A percentile compares a stretch with the other conserved stretches of the same genome.
These are phyloP conservation scores for Penicillium canariense DNA, from an alignment of 495 filamentous ascomycete species.

Conservation along the genomic window DNA sequence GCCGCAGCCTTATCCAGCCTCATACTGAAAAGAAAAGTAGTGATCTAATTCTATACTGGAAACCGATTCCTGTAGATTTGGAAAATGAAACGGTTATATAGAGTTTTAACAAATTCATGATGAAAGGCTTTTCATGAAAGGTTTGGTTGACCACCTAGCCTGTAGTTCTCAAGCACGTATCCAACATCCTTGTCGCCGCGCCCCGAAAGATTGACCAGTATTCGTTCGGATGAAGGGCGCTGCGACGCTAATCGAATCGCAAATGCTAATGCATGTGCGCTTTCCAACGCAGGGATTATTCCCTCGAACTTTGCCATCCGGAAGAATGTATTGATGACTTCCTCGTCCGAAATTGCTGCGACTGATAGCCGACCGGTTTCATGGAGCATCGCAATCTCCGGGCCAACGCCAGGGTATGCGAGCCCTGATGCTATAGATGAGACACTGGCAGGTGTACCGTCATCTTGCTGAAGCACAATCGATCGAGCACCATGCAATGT, in stretches of 20 bases:
- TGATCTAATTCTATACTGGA: too few species aligned
- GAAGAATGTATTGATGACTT: background rate
- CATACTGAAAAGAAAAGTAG: too few species aligned
- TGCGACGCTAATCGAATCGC: background rate
- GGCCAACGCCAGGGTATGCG: conserved; percentile 93
- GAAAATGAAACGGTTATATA: too few species aligned
- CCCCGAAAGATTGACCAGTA: conserved; percentile 34
- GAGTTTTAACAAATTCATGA: too few species aligned
- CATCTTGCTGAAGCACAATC: conserved; percentile 10
- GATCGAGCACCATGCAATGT: conserved; percentile 11
- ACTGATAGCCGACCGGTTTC: conserved; percentile 61
- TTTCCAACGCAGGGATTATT: conserved; percentile 83
- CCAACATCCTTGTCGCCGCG: conserved; percentile 31
- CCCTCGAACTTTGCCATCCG: conserved; percentile 65
- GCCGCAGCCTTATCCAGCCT: too few species aligned
- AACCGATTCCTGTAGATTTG: too few species aligned
- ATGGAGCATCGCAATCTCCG: conserved; percentile 81
- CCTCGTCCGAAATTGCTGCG: background rate
- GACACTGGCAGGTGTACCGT: background rate
- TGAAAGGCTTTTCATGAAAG: too few species aligned
- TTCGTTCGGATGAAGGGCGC: conserved; percentile 26
- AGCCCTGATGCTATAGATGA: conserved; percentile 44
- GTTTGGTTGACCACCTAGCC: background rate
- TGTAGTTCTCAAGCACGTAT: conserved; percentile 18
- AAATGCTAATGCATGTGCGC: conserved; percentile 8